Percentiles rank a stretch among this genome's conserved stretches.
These are phyloP conservation scores for Coffea canephora DNA, from an alignment of 257 asterid species.

Conservation along the genomic window DNA sequence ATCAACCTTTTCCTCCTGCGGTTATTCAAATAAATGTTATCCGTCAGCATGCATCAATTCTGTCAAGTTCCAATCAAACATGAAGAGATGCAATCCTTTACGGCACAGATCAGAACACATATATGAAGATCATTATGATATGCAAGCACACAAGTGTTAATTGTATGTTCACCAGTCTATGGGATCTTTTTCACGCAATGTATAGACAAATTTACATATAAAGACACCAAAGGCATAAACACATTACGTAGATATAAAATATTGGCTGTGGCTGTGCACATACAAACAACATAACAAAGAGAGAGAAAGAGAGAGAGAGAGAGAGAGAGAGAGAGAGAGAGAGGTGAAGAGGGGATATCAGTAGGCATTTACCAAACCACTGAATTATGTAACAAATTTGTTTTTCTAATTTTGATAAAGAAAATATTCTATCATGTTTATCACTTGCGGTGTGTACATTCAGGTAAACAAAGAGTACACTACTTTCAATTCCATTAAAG, in stretches of 20 bases:
- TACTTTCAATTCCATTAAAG: background rate
- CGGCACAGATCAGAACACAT: background rate
- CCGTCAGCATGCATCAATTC: background rate
- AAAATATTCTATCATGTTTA: background rate
- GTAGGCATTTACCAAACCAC: background rate
- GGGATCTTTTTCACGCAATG: background rate
- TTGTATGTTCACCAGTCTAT: too few relatives aligned
- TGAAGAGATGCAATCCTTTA: background rate
- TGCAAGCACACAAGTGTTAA: background rate
- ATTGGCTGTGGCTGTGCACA: background rate
- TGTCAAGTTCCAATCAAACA: background rate
- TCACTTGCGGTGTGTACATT: background rate
- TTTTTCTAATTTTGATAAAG: background rate
- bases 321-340: too few relatives aligned
- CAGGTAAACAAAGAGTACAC: background rate
- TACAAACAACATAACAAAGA: too few relatives aligned
- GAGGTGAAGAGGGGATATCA: too few relatives aligned
- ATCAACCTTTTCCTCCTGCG: constrained; percentile 82
- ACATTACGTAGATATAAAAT: too few relatives aligned
- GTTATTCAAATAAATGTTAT: constrained; percentile 1
- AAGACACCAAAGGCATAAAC: background rate
- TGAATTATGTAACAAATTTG: background rate
- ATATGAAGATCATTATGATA: background rate
- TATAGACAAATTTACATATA: too few relatives aligned
- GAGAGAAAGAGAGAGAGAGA: too few relatives aligned